Evolutionary conservation across 352 stramenopile genomes (phyloP).

Genomic region (Phytophthora crassamura): DNA sequence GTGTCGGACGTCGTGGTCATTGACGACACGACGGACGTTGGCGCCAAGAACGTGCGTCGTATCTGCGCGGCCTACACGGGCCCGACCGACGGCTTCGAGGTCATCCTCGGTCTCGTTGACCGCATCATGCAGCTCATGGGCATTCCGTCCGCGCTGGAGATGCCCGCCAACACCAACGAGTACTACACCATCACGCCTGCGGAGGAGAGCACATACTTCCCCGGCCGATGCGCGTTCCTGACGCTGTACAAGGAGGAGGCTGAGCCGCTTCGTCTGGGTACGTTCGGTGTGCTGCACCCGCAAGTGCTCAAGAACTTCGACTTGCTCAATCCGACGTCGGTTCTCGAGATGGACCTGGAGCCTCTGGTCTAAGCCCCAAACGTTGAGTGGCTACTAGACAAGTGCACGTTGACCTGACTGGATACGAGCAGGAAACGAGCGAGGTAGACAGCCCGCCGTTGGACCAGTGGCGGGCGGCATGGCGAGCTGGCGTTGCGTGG

Average conservation of each 20-base stretch:
- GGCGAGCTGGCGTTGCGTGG: slow-evolving; percentile 7
- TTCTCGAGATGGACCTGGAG: slow-evolving; percentile 99
- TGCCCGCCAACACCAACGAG: slow-evolving; percentile 67
- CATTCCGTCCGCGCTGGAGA: slow-evolving; percentile 82
- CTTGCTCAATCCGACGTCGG: slow-evolving; percentile 95
- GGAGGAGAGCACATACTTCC: slow-evolving; percentile 93
- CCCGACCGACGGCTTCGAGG: slow-evolving; percentile 98
- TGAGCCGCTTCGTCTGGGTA: slow-evolving; percentile 87
- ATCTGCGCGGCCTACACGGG: slow-evolving; percentile 98
- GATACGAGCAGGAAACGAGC: slow-evolving; percentile 7
- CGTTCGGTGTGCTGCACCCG: slow-evolving; percentile 98
- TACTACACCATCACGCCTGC: slow-evolving; percentile 82
- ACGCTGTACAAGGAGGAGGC: slow-evolving; percentile 87
- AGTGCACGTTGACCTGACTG: slow-evolving; percentile 18
- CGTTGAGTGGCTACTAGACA: slow-evolving; percentile 24
- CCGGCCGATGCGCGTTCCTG: slow-evolving; percentile 95
- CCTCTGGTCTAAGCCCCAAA: slow-evolving; percentile 89
- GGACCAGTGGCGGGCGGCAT: slow-evolving; percentile 4
- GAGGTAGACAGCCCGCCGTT: slow-evolving; percentile 32
- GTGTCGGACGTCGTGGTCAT: slow-evolving; percentile 98
- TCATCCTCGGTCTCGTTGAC: slow-evolving; percentile 99
- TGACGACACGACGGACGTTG: slow-evolving; percentile 93
- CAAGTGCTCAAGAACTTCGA: slow-evolving; percentile 98
- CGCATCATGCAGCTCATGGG: slow-evolving; percentile 98
- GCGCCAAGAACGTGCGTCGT: slow-evolving; percentile 95